These are phyloP conservation scores for Gaultheria prostrata DNA, from an alignment of 148 eudicot genomes.

Conservation along the genomic window DNA sequence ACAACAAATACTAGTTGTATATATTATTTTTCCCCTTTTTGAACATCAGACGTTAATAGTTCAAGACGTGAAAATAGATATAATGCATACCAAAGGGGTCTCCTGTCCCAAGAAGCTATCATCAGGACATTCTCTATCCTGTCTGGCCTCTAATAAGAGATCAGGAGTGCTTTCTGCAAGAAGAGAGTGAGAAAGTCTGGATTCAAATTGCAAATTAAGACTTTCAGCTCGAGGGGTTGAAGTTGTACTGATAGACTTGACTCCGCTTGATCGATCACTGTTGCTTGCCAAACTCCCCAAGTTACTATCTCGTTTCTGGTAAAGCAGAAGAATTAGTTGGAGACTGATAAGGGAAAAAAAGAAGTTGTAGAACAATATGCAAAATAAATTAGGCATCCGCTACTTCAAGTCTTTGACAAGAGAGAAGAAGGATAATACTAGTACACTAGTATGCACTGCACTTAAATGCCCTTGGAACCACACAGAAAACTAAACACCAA, in stretches of 20 bases:
- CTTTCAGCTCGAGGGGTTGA: slow-evolving; percentile 95
- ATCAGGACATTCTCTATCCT: slow-evolving; percentile 54
- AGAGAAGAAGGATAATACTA: neutral
- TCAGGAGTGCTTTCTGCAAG: slow-evolving; percentile 63
- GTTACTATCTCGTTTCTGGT: slow-evolving; percentile 83
- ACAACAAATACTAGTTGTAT: neutral
- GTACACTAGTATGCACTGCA: neutral
- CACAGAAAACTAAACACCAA: neutral
- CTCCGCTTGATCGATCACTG: slow-evolving; percentile 92
- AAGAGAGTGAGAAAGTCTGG: slow-evolving; percentile 61
- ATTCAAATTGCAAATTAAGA: slow-evolving; percentile 54
- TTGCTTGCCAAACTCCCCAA: slow-evolving; percentile 60
- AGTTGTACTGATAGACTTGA: slow-evolving; percentile 74
- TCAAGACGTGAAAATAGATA: slow-evolving; percentile 1
- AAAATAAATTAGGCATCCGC: neutral
- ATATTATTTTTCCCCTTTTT: neutral
- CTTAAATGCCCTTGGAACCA: neutral
- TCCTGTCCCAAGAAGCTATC: slow-evolving; percentile 63
- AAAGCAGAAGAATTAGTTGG: neutral
- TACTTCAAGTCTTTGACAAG: neutral
- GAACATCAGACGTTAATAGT: neutral
- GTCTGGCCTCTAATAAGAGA: slow-evolving; percentile 51
- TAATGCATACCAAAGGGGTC: slow-evolving; percentile 73
- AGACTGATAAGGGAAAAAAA: neutral
- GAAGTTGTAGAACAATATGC: neutral